Evolutionary conservation across 345 rosid genomes (phyloP).

Genomic region (Gynandropsis gynandra): DNA sequence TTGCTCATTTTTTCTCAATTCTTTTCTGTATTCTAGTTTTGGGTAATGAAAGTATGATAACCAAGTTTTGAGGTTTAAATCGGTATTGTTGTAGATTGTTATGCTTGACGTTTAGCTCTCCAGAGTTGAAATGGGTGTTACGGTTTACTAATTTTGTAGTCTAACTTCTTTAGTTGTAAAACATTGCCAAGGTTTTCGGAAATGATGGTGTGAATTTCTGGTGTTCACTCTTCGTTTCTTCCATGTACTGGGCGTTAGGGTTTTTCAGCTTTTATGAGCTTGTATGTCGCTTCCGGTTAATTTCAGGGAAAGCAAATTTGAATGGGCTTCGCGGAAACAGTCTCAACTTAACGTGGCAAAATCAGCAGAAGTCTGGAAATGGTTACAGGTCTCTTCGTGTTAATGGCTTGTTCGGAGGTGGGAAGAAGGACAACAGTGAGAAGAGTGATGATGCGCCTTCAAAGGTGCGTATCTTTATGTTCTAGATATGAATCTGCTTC

Average conservation of each 20-base stretch:
- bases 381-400: constrained; percentile 39
- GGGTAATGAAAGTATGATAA: neutral
- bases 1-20: neutral
- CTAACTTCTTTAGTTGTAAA: no score
- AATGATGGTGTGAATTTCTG: neutral
- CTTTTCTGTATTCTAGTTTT: neutral
- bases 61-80: neutral
- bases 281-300: constrained; percentile 10
- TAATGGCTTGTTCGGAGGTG: constrained; percentile 73
- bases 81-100: no score
- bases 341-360: constrained; percentile 23
- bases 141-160: no score
- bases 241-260: neutral
- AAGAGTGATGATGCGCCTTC: constrained; percentile 59
- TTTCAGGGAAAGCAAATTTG: constrained; percentile 21
- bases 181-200: neutral
- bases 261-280: neutral
- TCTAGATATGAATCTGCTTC: constrained; percentile 5
- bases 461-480: constrained; percentile 40
- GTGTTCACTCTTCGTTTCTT: neutral
- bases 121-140: no score
- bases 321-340: constrained; percentile 31
- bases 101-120: no score
- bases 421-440: constrained; percentile 53
- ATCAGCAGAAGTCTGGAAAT: constrained; percentile 18